Evolutionary conservation across 2,329 filamentous ascomycete species (phyloP).

Genomic region (Pseudogymnoascus sp.): DNA sequence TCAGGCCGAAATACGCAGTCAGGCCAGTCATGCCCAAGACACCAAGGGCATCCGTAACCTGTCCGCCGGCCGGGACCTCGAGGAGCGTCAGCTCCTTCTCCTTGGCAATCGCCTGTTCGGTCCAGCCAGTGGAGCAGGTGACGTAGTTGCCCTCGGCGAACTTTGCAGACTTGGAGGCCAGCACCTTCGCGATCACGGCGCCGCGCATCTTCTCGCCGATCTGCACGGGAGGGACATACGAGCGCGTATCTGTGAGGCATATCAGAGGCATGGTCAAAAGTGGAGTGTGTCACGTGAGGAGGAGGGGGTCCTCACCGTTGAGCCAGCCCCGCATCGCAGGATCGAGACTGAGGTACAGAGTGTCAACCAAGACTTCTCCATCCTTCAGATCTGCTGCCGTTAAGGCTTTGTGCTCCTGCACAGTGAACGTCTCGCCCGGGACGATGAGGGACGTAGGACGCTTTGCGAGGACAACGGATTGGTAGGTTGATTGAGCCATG

Average conservation of each 20-base stretch:
- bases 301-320: constrained; percentile 38
- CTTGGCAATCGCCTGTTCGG: constrained; percentile 53
- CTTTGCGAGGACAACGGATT: constrained; percentile 51
- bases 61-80: constrained; percentile 34
- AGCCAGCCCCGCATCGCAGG: constrained; percentile 73
- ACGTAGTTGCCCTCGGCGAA: constrained; percentile 54
- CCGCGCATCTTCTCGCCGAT: constrained; percentile 65
- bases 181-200: constrained; percentile 49
- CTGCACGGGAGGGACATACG: constrained; percentile 62
- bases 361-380: constrained; percentile 56
- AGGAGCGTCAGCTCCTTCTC: constrained; percentile 42
- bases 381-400: constrained; percentile 46
- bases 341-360: constrained; percentile 61
- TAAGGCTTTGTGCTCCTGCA: constrained; percentile 42
- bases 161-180: constrained; percentile 50
- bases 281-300: not conserved
- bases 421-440: constrained; percentile 57
- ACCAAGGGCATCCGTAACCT: constrained; percentile 53
- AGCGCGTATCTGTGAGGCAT: constrained; percentile 35
- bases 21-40: constrained; percentile 41
- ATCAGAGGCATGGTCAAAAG: constrained; percentile 10
- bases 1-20: constrained; percentile 70
- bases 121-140: constrained; percentile 52
- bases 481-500: constrained; percentile 21
- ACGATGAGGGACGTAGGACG: constrained; percentile 54